Percentiles rank a stretch among this genome's conserved stretches.
Conservation (phyloP, 2,329 filamentous ascomycete genomes). For the Hypomyces perniciosus region DNA sequence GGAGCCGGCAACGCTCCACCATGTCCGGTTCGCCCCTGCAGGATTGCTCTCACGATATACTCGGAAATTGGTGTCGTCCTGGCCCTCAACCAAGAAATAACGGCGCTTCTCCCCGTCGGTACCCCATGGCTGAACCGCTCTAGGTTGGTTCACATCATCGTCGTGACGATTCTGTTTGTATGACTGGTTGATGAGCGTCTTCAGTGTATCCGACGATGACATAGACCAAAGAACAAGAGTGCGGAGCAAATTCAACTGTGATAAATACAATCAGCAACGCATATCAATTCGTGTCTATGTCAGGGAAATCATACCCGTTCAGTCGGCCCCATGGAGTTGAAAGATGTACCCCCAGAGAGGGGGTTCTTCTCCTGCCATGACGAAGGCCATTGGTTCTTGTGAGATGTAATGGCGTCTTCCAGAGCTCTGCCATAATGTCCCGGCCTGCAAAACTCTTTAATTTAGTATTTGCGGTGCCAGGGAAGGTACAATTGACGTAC, state of each 20-base stretch:
- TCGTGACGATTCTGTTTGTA: slow-evolving; percentile 87
- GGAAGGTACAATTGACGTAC: slow-evolving; percentile 49
- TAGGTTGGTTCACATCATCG: slow-evolving; percentile 71
- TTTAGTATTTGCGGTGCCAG: neutral
- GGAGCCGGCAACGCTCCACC: slow-evolving; percentile 86
- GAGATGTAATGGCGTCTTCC: slow-evolving; percentile 82
- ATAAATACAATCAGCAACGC: slow-evolving; percentile 9
- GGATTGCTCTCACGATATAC: slow-evolving; percentile 92
- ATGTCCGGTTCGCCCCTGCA: slow-evolving; percentile 66
- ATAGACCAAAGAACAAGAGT: slow-evolving; percentile 84
- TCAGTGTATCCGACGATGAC: slow-evolving; percentile 78
- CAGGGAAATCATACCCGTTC: slow-evolving; percentile 59
- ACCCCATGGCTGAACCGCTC: slow-evolving; percentile 88
- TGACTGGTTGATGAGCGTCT: slow-evolving; percentile 72
- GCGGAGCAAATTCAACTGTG: slow-evolving; percentile 73
- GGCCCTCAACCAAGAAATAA: slow-evolving; percentile 89
- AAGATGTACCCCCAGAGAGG: slow-evolving; percentile 71
- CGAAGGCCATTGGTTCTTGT: slow-evolving; percentile 82
- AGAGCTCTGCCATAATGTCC: slow-evolving; percentile 90
- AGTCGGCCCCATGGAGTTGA: slow-evolving; percentile 73
- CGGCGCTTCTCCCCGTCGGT: slow-evolving; percentile 83
- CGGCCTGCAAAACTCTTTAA: slow-evolving; percentile 49
- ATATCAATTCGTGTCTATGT: neutral
- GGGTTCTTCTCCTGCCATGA: slow-evolving; percentile 81
- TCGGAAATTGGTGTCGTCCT: slow-evolving; percentile 89